A percentile compares a stretch with the other conserved stretches of the same genome.
Conservation (phyloP, 805 yeast genomes). For the Lipomyces orientalis region DNA sequence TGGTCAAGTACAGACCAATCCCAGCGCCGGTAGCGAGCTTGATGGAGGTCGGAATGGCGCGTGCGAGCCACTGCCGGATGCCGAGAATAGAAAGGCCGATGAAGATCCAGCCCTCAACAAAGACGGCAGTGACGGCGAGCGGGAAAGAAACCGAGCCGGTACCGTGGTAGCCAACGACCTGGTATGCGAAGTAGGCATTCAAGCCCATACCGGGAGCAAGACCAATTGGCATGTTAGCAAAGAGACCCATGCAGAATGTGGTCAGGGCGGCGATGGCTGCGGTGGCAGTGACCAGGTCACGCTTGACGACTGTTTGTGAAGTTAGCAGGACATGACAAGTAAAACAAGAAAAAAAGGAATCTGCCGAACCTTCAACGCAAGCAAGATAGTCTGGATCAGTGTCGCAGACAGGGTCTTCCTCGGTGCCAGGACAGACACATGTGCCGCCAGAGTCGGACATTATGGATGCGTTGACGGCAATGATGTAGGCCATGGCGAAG, state of each 20-base stretch:
- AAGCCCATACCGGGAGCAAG: conserved; percentile 41
- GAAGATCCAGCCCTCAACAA: conserved; percentile 40
- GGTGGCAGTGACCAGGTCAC: conserved; percentile 38
- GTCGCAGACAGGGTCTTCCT: conserved; percentile 36
- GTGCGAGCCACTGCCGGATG: conserved; percentile 41
- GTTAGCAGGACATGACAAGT: background rate
- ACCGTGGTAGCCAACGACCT: conserved; percentile 40
- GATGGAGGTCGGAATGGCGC: conserved; percentile 36
- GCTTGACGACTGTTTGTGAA: conserved; percentile 21
- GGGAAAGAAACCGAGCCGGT: conserved; percentile 36
- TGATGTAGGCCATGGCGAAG: conserved; percentile 40
- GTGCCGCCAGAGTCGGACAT: conserved; percentile 38
- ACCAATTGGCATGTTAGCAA: conserved; percentile 39
- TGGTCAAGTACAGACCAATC: conserved; percentile 37
- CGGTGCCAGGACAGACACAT: conserved; percentile 35
- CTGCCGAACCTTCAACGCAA: conserved; percentile 27
- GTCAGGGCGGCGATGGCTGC: conserved; percentile 39
- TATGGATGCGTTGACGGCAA: conserved; percentile 38
- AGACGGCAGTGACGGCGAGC: conserved; percentile 39
- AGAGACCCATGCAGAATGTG: conserved; percentile 38
- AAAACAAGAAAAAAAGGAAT: background rate
- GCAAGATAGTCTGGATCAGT: conserved; percentile 28
- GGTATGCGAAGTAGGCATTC: conserved; percentile 40
- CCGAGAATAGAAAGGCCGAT: conserved; percentile 37
- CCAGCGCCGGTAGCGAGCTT: conserved; percentile 40